Evolutionary conservation across 2,329 filamentous ascomycete genomes (phyloP).

Genomic region (Microdochium trichocladiopsis): DNA sequence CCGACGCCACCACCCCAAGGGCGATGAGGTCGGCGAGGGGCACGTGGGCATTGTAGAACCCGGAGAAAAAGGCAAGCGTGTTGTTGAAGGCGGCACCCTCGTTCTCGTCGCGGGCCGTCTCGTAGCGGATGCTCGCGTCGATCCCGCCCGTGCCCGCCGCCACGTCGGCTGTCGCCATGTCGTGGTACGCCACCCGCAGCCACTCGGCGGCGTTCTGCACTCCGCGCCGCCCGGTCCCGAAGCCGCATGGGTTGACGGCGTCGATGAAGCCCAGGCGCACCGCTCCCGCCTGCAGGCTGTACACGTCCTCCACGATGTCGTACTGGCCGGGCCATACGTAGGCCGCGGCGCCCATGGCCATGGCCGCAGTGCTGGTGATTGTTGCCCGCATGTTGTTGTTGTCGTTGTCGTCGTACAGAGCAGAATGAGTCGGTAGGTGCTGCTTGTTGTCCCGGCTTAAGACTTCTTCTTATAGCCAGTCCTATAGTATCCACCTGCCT

Average conservation of each 20-base stretch:
- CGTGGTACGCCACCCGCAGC: conserved; percentile 19
- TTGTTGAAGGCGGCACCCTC: conserved; percentile 18
- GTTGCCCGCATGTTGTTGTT: background rate
- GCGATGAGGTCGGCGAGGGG: conserved; percentile 23
- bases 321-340: conserved; percentile 3
- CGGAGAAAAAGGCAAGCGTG: conserved; percentile 17
- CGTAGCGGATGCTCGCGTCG: conserved; percentile 20
- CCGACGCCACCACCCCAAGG: conserved; percentile 18
- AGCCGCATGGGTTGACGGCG: conserved; percentile 7
- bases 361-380: background rate
- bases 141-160: conserved; percentile 16
- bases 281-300: conserved; percentile 1
- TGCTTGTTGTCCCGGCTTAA: too few species aligned
- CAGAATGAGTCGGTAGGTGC: too few species aligned
- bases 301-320: conserved; percentile 1
- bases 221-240: conserved; percentile 3
- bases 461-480: too few species aligned
- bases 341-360: background rate
- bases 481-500: too few species aligned
- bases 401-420: too few species aligned
- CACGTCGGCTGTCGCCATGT: conserved; percentile 17
- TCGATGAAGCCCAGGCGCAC: conserved; percentile 1
- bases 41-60: conserved; percentile 12
- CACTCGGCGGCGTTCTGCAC: conserved; percentile 15
- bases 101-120: conserved; percentile 17